These are phyloP conservation scores for Dictyostelium firmibasis DNA, from an alignment of 78 protist species.

Conservation along the genomic window DNA sequence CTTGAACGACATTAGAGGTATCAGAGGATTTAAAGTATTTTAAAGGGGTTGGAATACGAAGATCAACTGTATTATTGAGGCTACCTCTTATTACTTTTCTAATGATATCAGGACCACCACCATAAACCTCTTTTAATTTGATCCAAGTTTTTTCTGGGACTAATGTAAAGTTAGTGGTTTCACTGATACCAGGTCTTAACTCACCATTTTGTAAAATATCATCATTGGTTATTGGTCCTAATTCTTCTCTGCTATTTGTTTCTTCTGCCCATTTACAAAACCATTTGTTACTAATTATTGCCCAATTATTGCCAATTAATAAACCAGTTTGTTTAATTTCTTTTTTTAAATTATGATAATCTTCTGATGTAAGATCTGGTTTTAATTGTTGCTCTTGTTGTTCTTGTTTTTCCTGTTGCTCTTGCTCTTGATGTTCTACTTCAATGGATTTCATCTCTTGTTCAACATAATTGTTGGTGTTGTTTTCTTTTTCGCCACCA, in stretches of 20 bases:
- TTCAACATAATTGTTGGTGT: neutral
- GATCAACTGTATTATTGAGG: neutral
- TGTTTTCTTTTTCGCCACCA: neutral
- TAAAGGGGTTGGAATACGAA: neutral
- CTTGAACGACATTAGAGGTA: neutral
- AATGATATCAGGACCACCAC: slow-evolving; percentile 65
- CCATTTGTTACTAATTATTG: slow-evolving; percentile 4
- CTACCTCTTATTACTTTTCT: slow-evolving; percentile 13
- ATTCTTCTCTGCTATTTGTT: neutral
- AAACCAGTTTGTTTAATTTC: neutral
- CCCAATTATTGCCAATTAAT: slow-evolving; percentile 14
- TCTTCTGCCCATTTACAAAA: neutral
- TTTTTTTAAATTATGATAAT: neutral
- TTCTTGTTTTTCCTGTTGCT: neutral
- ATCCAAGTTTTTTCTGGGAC: slow-evolving; percentile 23
- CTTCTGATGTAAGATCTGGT: neutral
- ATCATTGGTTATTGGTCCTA: slow-evolving; percentile 48
- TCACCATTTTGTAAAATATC: neutral
- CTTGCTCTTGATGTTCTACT: neutral
- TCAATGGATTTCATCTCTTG: neutral
- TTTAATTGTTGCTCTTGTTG: neutral
- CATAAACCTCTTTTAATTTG: slow-evolving; percentile 1
- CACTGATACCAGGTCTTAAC: neutral
- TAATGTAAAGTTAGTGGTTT: neutral
- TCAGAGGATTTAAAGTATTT: neutral